Evolutionary conservation across 345 rosid species (phyloP), one percentile per base, ranked within the genome.

Genomic region (Sisymbrium irio): DNA sequence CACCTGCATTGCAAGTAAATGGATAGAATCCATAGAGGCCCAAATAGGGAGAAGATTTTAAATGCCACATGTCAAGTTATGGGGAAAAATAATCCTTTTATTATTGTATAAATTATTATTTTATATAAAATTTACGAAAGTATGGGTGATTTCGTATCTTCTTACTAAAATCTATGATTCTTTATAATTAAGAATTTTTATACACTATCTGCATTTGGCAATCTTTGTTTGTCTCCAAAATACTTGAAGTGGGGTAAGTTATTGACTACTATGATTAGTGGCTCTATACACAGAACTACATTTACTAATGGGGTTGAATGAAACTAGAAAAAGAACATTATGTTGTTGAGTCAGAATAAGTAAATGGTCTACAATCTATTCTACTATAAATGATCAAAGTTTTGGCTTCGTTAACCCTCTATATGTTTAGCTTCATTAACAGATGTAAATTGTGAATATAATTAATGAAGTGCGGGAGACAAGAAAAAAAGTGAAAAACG

Each of bases 401-500:
- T 17, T 17, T 69, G 56, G 56, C 14, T 70, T 46, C 13, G 35
- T 49, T 25, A 71, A 17, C 7, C 9, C 39, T 53, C 4, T 10
- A 0, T 19, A 20, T 9, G 9, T 8, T n/a, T 35, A 13, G 35
- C 14, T 57, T 32, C 33, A 14, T 44, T 58, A 33, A 33, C 32
- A n/a, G n/a, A n/a, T n/a, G n/a, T n/a, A n/a, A n/a, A n/a, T n/a
- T 58, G 65, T 57, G 15, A 46, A 27, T 41, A 49, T 19, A 20
- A 49, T 49, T 59, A n/a, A 75, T 60, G 67, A 39, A 30, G 5
- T 18, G 2, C 19, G 14, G 61, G 41, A 50, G 63, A 51, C 36
- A 33, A 40, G 12, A 47, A 53, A 61, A 61, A 76, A 14, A 50
- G 79, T 69, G 71, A 58, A 62, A 47, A 76, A 62, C 11, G 70